Evolutionary conservation across 768 basidiomycete genomes (phyloP), one percentile per base, ranked within the genome.

Genomic region (Auricularia cornea): DNA sequence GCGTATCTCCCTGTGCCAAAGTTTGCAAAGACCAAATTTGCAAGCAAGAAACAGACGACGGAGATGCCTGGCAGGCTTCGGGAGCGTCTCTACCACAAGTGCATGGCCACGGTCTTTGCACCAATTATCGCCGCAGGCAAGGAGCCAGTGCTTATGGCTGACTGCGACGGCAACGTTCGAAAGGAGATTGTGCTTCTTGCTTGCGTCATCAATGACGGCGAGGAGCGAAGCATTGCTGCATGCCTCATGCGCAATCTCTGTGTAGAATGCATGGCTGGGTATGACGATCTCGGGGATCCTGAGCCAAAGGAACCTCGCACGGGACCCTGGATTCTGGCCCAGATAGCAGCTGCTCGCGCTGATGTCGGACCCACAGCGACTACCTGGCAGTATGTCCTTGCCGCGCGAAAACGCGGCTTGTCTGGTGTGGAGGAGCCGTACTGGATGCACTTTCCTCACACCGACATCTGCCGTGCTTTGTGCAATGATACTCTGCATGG

Each of bases 111-210:
- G 8, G 60, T 61, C 41, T 28, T 38, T 40, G 10, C 3, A 14
- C 4, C 31, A 6, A 23, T n/a, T 14, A 5, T 35, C 12, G n/a
- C 35, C 3, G 41, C 30, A 14, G 16, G 14, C 23, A 33, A 23
- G 8, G 26, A 6, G 6, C 51, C 51, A 10, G 59, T 30, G 6
- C 2, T 16, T 18, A 63, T 60, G 57, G 62, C 54, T 10, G 62
- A 63, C 62, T 60, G 62, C 41, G 28, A 59, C 35, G 62, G 62
- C 18, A 18, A 38, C 3, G 16, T 63, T 11, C 33, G 54, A 2
- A 63, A 63, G 59, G 62, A 63, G 41, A 3, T 60, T 29, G 3
- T 60, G 2, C 14, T 26, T n/a, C 59, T 28, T 30, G 33, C 35
- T n/a, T 12, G n/a, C 28, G 28, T 29, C 54, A 63, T 63, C 28